phyloP scores from a whole-genome alignment of 257 asterid species.

The Orobanche coerulescens region DNA sequence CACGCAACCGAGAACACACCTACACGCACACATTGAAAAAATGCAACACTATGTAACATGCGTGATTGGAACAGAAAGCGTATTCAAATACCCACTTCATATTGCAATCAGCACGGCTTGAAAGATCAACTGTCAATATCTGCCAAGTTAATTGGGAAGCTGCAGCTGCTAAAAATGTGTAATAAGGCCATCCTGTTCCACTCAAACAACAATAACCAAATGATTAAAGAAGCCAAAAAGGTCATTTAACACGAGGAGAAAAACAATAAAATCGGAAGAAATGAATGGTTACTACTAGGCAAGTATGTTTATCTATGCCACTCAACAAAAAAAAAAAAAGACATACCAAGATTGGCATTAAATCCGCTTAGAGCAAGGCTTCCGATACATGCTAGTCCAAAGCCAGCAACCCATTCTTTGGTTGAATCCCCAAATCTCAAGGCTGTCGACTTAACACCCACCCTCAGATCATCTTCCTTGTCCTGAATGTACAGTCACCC shows the following conservation, averaged over 20 bases:
- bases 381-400: slow-evolving; percentile 71
- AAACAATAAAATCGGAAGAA: neutral
- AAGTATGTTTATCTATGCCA: neutral
- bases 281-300: neutral
- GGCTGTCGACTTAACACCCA: slow-evolving; percentile 92
- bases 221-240: neutral
- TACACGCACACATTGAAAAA: neutral
- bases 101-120: slow-evolving; percentile 69
- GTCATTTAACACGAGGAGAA: neutral
- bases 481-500: slow-evolving; percentile 43
- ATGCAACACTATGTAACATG: neutral
- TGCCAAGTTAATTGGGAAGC: slow-evolving; percentile 81
- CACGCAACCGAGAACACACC: neutral
- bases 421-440: slow-evolving; percentile 78
- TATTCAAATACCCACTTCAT: slow-evolving; percentile 42
- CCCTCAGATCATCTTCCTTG: slow-evolving; percentile 71
- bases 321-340: neutral
- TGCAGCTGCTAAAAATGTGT: slow-evolving; percentile 48
- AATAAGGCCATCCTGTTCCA: slow-evolving; percentile 70
- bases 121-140: slow-evolving; percentile 62
- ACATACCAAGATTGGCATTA: slow-evolving; percentile 61
- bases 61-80: neutral
- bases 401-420: slow-evolving; percentile 65
- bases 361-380: slow-evolving; percentile 71
- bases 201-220: slow-evolving; percentile 10